Base-by-base conservation (phyloP, 345 rosid species). In the Arabidopsis suecica region DNA sequence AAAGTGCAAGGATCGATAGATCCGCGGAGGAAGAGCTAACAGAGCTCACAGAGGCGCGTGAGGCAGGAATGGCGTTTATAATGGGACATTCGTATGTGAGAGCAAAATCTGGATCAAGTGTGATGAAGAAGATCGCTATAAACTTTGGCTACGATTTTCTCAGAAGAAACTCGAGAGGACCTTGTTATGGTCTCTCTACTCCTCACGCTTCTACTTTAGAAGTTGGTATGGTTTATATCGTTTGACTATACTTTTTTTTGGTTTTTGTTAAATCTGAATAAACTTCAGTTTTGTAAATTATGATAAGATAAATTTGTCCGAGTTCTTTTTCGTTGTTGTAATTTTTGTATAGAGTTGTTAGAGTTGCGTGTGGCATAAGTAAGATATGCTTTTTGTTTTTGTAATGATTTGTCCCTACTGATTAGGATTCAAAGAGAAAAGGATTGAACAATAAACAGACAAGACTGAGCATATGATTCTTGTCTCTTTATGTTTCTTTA, bases 181-280 rank as follows among this genome's bases (percentile, higher is more conserved):
- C 91, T 14, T 73, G 78, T 3, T 87, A 87, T 75, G 89, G 86
- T 12, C 50, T 92, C 51, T 82, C 87, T 82, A 83, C 89, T 45
- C 96, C 99, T 4, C 93, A 83, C 41, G 99, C 96, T 50, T 92
- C 96, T 14, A 95, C 97, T 10, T 78, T 95, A 58, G 98, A 95
- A 82, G 99, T 95, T 61, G 99, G 99, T 68, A 90, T 95, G 99
- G 79, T 89, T 25, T 95, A 92, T 80, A 68, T 62, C 72, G 99
- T 95, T 36, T 95, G 71, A 81, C 38, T 14, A 41, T 8, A 61
- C 16, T 9, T 57, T 74, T 74, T 41, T 7, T 0, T 61, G 25
- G 25, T 20, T 67, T 20, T 20, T 10, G 1, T 51, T 23, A 5
- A 33, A 9, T 45, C 37, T 69, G 64, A 61, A 56, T 70, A 53